Base-by-base conservation (phyloP, 1,284 basidiomycete genomes). In the Testicularia cyperi region DNA sequence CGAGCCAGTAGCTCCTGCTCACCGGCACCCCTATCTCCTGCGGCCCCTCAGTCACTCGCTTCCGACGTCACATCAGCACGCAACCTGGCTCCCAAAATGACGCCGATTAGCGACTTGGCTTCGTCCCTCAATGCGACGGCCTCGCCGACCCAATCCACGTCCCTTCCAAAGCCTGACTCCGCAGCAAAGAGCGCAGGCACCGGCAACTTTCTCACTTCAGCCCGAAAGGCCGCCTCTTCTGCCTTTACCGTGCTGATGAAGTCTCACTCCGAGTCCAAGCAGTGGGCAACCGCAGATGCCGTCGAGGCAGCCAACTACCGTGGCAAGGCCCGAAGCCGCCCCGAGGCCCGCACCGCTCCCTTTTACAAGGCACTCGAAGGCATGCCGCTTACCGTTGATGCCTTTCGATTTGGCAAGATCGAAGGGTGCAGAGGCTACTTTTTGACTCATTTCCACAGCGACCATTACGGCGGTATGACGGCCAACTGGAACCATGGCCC, bases 311-410 rank as follows among this genome's bases (percentile, higher is more conserved):
- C 44, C 23, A 68, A 68, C 33, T 61, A 65, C 15, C 48, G 48
- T 23, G 58, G 58, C 38, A 49, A 36, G 20, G 63, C 62, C 19
- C 44, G 54, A 15, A 23, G 21, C 0, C 38, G 44, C 16, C 48
- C 55, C 16, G 44, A 60, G 31, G 46, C 56, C 3, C 46, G 55
- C 28, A 51, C 52, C 6, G 44, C 64, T 8, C 74, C 72, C 13
- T 75, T 75, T 37, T 76, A 74, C 60, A 76, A 81, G 75, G 78
- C 82, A n/a, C 78, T 98, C 58, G 88, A 90, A 61, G 94, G 95
- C 2, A 96, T 97, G 92, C 91, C 92, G 1, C 88, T 97, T 33
- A 88, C 91, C 6, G 92, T 96, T 0, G 94, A 97, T 70, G 92
- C 91, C 1, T 97, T 97, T 77, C 84, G 87, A 35, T 97, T 94